Percentiles rank a stretch among this genome's conserved stretches.
Conservation (phyloP, 164 flowering plant genomes). For the Nymphaea thermarum region DNA sequence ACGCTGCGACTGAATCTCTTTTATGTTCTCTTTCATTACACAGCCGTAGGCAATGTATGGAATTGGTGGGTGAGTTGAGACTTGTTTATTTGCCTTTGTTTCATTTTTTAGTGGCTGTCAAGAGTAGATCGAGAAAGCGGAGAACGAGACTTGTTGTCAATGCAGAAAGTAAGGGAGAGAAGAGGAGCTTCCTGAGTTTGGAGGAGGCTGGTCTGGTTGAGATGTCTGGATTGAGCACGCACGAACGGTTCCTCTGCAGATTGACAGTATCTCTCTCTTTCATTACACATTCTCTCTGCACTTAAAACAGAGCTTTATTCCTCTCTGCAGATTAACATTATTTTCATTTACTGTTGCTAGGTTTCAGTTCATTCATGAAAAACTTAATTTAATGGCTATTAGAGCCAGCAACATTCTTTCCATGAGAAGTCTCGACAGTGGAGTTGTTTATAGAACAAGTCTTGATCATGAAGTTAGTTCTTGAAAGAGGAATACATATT, state of each 20-base stretch:
- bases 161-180: conserved; percentile 21
- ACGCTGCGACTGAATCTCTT: no score
- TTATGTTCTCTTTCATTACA: no score
- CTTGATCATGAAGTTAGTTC: no score
- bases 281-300: background rate
- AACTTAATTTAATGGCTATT: no score
- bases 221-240: conserved; percentile 64
- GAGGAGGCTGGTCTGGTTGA: conserved; percentile 93
- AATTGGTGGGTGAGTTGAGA: background rate
- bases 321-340: background rate
- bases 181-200: conserved; percentile 40
- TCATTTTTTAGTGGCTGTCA: background rate
- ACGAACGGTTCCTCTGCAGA: conserved; percentile 78
- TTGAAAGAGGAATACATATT: no score
- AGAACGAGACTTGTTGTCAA: conserved; percentile 5
- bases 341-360: background rate
- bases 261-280: conserved; percentile 42
- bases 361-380: background rate
- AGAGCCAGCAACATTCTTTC: no score
- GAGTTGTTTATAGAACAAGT: no score
- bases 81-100: background rate
- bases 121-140: conserved; percentile 11
- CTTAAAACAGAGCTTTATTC: background rate
- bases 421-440: no score
- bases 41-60: no score